These are phyloP conservation scores for Pelomyxa schiedti DNA, from an alignment of 78 protist genomes.

Conservation along the genomic window DNA sequence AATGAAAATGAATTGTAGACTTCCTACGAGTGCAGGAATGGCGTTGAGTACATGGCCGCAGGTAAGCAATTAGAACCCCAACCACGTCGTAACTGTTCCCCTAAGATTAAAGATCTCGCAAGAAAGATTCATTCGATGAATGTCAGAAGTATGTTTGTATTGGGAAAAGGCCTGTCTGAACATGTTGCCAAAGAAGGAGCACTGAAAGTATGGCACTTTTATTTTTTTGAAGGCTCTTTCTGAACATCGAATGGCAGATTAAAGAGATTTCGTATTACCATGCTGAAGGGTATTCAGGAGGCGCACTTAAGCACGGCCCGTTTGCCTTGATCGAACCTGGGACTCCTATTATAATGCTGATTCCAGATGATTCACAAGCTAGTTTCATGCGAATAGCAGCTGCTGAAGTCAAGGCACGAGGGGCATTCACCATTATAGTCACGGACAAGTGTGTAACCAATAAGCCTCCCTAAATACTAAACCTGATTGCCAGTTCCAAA, in stretches of 20 bases:
- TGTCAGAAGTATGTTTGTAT: constrained; percentile 49
- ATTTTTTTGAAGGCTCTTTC: background rate
- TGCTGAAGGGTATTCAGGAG: constrained; percentile 85
- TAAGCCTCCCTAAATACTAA: too few species aligned
- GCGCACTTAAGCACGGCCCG: constrained; percentile 97
- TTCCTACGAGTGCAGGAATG: constrained; percentile 48
- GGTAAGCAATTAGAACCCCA: too few species aligned
- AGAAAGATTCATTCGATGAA: constrained; percentile 12
- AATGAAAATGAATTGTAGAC: too few species aligned
- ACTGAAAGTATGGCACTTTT: constrained; percentile 10
- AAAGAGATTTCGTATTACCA: constrained; percentile 93
- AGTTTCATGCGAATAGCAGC: constrained; percentile 38
- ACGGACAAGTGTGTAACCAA: constrained; percentile 27
- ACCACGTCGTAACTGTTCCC: too few species aligned
- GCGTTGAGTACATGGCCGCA: constrained; percentile 27
- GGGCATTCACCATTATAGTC: constrained; percentile 40
- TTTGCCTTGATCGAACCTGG: constrained; percentile 83
- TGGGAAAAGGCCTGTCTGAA: constrained; percentile 84
- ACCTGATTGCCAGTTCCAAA: too few species aligned
- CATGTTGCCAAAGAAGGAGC: constrained; percentile 89
- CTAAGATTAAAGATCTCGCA: constrained; percentile 47
- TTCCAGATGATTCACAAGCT: constrained; percentile 28
- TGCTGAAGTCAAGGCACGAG: constrained; percentile 48
- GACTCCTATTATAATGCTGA: constrained; percentile 68
- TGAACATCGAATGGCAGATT: constrained; percentile 26